Base-by-base conservation (phyloP, 805 yeast species). In the Brettanomyces naardenensis region DNA sequence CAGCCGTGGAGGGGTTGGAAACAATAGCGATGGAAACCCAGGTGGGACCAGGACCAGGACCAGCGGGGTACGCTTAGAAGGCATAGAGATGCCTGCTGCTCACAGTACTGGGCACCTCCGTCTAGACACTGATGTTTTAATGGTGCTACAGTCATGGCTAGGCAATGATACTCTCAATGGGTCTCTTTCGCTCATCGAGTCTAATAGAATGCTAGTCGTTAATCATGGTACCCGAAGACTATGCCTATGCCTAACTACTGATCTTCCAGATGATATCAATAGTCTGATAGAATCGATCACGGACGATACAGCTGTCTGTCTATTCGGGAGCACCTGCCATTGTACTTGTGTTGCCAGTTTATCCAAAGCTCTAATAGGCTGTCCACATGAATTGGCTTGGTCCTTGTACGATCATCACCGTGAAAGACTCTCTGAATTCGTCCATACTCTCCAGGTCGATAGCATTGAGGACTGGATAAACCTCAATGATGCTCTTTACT, bases 101-200 rank as follows among this genome's bases (percentile, higher is more conserved):
- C n/a, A n/a, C n/a, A n/a, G n/a, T n/a, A n/a, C n/a, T n/a, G n/a
- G n/a, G n/a, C n/a, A n/a, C n/a, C n/a, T n/a, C n/a, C n/a, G n/a
- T n/a, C n/a, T n/a, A 5, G 17, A 33, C 15, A 17, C 15, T 17
- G 29, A 33, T 23, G 23, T 9, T n/a, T 7, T 17, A 17, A 19
- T 34, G 31, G 31, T 34, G 7, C 15, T 34, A n/a, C 37, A 34
- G 23, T 31, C 31, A 13, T 34, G 37, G 37, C 15, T 34, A 20
- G 37, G 37, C 14, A 19, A 25, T 15, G 25, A 27, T 18, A 9
- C 19, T 6, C 31, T 34, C 9, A 19, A 15, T 6, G 23, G 21
- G 11, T 14, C 31, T n/a, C 23, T 34, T 5, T 18, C 31, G 5
- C 19, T 34, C 18, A 18, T 34, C 4, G 37, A 34, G 31, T 27